phyloP scores from a whole-genome alignment of 2,329 filamentous ascomycete genomes.

The Pseudogymnoascus destructans region DNA sequence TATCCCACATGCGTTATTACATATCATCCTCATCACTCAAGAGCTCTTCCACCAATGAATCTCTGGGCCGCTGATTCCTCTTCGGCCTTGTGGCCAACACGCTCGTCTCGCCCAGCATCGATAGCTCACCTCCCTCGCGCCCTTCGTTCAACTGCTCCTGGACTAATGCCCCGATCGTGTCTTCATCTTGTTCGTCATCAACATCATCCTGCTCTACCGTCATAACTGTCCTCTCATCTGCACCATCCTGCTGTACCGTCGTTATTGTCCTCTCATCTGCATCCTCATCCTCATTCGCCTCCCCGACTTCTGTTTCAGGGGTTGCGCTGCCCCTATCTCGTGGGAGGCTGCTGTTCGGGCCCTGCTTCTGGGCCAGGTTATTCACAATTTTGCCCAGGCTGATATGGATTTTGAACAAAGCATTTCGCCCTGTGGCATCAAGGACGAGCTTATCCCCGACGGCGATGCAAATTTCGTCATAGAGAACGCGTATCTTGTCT shows the following conservation, averaged over 20 bases:
- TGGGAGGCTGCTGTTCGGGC: slow-evolving; percentile 26
- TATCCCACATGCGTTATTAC: background rate
- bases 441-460: slow-evolving; percentile 48
- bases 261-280: slow-evolving; percentile 33
- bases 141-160: background rate
- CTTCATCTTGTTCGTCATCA: slow-evolving; percentile 2
- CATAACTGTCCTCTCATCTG: slow-evolving; percentile 12
- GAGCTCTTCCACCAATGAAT: slow-evolving; percentile 21
- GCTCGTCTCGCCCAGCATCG: background rate
- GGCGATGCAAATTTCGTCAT: slow-evolving; percentile 45
- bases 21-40: slow-evolving; percentile 24
- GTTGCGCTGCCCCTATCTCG: slow-evolving; percentile 21
- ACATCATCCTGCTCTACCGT: slow-evolving; percentile 10
- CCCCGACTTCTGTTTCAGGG: slow-evolving; percentile 26
- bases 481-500: slow-evolving; percentile 43
- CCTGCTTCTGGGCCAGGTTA: slow-evolving; percentile 17
- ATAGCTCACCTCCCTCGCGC: background rate
- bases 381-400: slow-evolving; percentile 56
- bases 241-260: slow-evolving; percentile 29
- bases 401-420: slow-evolving; percentile 56
- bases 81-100: slow-evolving; percentile 5
- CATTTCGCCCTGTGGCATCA: slow-evolving; percentile 49
- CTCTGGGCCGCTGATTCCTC: slow-evolving; percentile 6
- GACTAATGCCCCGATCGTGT: background rate
- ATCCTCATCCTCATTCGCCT: slow-evolving; percentile 28